phyloP scores from a whole-genome alignment of 2,329 filamentous ascomycete genomes.

The Neoarthrinium moseri region DNA sequence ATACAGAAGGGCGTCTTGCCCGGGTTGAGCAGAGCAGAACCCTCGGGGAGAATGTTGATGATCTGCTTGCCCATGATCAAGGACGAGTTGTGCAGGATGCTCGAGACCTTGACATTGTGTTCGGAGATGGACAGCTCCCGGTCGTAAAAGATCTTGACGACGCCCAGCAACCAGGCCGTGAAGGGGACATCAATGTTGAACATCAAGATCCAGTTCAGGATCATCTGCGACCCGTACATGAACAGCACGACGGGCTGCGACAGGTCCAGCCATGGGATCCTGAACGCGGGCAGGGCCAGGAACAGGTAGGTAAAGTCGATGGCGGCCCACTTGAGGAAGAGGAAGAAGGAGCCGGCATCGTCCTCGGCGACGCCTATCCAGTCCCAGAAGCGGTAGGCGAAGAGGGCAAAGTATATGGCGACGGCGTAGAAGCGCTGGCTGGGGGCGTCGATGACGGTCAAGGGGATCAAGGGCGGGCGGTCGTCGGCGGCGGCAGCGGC shows the following conservation, averaged over 20 bases:
- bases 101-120: constrained; percentile 82
- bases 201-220: constrained; percentile 85
- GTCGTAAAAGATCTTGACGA: constrained; percentile 84
- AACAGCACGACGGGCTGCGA: constrained; percentile 71
- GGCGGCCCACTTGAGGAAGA: constrained; percentile 90
- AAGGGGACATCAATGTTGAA: constrained; percentile 84
- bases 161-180: constrained; percentile 67
- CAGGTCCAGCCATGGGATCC: constrained; percentile 96
- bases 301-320: constrained; percentile 88
- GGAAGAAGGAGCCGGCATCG: constrained; percentile 81
- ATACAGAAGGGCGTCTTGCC: constrained; percentile 80
- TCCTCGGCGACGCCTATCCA: constrained; percentile 76
- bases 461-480: constrained; percentile 70
- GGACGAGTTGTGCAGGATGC: constrained; percentile 86
- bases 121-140: constrained; percentile 93
- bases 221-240: constrained; percentile 69
- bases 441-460: constrained; percentile 81
- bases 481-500: constrained; percentile 19
- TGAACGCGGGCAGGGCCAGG: constrained; percentile 72
- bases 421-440: constrained; percentile 86
- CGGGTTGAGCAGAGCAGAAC: constrained; percentile 86
- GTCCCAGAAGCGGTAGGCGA: constrained; percentile 85
- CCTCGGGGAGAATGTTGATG: constrained; percentile 95
- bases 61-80: constrained; percentile 96
- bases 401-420: constrained; percentile 72